Base-by-base conservation (phyloP, 192 early-diverging fungal genomes). In the Coemansia sp. region DNA sequence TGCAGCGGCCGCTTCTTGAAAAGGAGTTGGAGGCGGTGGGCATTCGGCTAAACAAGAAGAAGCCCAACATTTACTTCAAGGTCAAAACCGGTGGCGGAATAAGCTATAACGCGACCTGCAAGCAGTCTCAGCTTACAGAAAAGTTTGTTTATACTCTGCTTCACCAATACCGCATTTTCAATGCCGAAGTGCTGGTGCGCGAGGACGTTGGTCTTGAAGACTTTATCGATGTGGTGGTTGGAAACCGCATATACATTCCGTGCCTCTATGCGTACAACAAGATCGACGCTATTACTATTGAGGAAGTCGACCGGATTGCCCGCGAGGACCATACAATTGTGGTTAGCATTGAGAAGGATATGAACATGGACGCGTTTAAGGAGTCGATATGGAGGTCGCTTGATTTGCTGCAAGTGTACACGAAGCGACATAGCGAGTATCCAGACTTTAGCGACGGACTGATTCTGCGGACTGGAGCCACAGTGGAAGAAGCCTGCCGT, bases 231-330 rank as follows among this genome's bases (percentile, higher is more conserved):
- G 93, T 98, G n/a, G 89, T 99, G 5, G 86, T 99, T 14, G 96
- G 96, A 21, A 98, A 98, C 84, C 87, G 97, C 57, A 95, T 94
- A 71, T 96, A 99, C 68, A 86, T 99, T 31, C 85, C 87, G n/a
- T 96, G 94, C 64, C 82, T 99, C 23, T 99, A 98, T 77, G 90
- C 86, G 60, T 93, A 93, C 84, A 99, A 99, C 87, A 99, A 99
- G 85, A 93, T 98, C 49, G 97, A 99, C 68, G 86, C 89, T 53
- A 91, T 99, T 52, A 92, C 93, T 7, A 87, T 99, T 51, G 96
- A 98, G 77, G 94, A 97, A 75, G 87, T 98, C 8, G 93, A 98
- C 79, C 75, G 85, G 62, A 84, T 98, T 58, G 94, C 97, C n/a
- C 86, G 89, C 52, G 82, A 92, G 70, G 90, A 91, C 20, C 75